phyloP scores from a whole-genome alignment of 441 rosid species.

The Mallotus repandus region DNA sequence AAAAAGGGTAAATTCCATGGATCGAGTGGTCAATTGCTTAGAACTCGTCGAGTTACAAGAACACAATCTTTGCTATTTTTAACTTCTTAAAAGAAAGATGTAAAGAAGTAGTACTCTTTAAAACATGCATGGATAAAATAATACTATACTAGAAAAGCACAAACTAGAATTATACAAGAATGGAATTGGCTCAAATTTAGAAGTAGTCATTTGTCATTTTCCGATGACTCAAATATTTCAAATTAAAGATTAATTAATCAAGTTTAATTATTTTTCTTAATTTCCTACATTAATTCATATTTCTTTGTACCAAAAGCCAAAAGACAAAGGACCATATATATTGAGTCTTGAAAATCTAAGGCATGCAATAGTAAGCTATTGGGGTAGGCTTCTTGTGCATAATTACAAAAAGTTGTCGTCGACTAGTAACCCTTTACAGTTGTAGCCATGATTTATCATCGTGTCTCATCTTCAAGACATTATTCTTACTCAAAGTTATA shows the following conservation, averaged over 20 bases:
- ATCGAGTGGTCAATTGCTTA: not conserved
- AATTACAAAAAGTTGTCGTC: conserved; percentile 22
- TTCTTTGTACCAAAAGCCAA: not conserved
- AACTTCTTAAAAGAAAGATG: not conserved
- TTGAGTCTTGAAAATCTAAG: conserved; percentile 8
- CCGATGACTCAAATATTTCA: not conserved
- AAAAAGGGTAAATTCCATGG: not conserved
- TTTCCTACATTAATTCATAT: too few relatives aligned
- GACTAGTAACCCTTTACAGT: conserved; percentile 39
- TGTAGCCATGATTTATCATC: conserved; percentile 34
- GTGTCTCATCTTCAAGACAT: conserved; percentile 6
- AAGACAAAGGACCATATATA: not conserved
- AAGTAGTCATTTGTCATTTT: conserved; percentile 18
- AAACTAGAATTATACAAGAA: conserved; percentile 1
- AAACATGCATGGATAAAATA: not conserved
- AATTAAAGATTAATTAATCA: not conserved
- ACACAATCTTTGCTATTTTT: not conserved
- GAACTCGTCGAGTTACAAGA: not conserved
- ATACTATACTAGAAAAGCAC: not conserved
- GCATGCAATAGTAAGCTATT: not conserved
- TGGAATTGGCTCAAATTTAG: conserved; percentile 1
- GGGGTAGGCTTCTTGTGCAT: conserved; percentile 1
- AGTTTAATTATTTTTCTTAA: not conserved
- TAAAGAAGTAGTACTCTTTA: not conserved
- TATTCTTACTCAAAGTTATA: too few relatives aligned